Evolutionary conservation across 306 rosid species (phyloP), one percentile per base, ranked within the genome.

Genomic region (Mimosa bimucronata): DNA sequence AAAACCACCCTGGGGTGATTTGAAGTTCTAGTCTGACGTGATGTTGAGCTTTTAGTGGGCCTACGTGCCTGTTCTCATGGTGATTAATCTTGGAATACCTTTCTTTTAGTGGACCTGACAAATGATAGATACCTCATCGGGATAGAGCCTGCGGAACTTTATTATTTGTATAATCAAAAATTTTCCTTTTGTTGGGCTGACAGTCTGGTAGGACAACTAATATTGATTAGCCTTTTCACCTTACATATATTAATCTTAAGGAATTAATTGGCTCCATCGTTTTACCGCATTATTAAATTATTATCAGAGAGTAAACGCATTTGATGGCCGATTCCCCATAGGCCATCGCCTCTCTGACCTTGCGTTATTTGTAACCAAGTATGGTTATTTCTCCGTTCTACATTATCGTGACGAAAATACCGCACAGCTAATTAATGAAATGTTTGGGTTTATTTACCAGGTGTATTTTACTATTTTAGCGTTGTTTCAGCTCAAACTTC

Each of bases 61-160:
- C 19, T 13, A 11, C 21, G 11, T 14, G 12, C 21, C 21, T 28
- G 11, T 28, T 29, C 7, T 12, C 37, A 28, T 6, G 19, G 14
- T 30, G 14, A 34, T 31, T 1, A 19, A 9, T 66, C 71, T 1
- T 19, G 16, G 16, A 65, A 31, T 4, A 4, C 53, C 53, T 46
- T 46, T n/a, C 53, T 46, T 46, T 38, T 38, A 3, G 29, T 37
- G 19, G 72, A 67, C 73, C 23, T 67, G 73, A 40, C 73, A n/a
- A 38, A 26, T 38, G 48, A n/a, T 13, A 19, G 6, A 19, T 9
- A 6, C 21, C 11, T 40, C 52, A 67, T 38, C 50, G 19, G 46
- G 29, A 67, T 38, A 67, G 50, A 40, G 5, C 30, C 6, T 12
- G 18, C 12, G 31, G 73, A 44, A 38, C 25, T 40, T 1, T 67